Conservation (phyloP, 2,329 filamentous ascomycete species). For the Cladosporium sp. region DNA sequence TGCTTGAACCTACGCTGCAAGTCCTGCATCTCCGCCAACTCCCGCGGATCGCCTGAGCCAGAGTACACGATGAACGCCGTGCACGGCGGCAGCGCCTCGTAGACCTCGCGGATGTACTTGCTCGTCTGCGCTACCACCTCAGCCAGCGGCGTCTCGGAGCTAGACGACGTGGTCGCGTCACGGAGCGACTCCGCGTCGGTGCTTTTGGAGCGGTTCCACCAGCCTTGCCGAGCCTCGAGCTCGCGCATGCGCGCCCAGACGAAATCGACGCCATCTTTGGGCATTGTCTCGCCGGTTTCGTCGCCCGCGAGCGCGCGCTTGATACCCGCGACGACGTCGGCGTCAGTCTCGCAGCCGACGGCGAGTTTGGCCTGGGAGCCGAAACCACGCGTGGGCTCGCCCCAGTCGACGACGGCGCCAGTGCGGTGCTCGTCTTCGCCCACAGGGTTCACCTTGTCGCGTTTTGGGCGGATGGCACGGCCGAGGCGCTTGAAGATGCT, state of each 20-base stretch:
- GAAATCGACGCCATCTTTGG: conserved; percentile 59
- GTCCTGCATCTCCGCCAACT: conserved; percentile 56
- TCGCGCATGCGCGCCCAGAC: conserved; percentile 64
- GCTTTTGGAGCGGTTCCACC: conserved; percentile 56
- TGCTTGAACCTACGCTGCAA: conserved; percentile 57
- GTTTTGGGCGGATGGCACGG: conserved; percentile 42
- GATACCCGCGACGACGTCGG: conserved; percentile 58
- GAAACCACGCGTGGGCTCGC: conserved; percentile 67
- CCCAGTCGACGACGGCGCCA: conserved; percentile 85
- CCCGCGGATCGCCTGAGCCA: conserved; percentile 63
- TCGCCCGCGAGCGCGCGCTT: conserved; percentile 54
- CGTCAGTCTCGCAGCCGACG: conserved; percentile 59
- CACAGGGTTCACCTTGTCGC: conserved; percentile 40
- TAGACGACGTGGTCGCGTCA: conserved; percentile 23
- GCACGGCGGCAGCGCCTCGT: conserved; percentile 57
- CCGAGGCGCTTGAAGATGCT: conserved; percentile 83
- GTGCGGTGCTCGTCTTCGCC: conserved; percentile 53
- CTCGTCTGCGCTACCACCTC: conserved; percentile 53
- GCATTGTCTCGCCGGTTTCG: conserved; percentile 40
- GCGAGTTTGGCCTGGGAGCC: conserved; percentile 57
- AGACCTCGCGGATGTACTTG: conserved; percentile 53
- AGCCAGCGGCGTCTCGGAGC: conserved; percentile 38
- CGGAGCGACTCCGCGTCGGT: conserved; percentile 40
- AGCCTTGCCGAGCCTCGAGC: conserved; percentile 60
- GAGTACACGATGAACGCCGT: conserved; percentile 64